phyloP scores from a whole-genome alignment of 2,329 filamentous ascomycete genomes.

The Ophiocordyceps camponoti-saundersi region DNA sequence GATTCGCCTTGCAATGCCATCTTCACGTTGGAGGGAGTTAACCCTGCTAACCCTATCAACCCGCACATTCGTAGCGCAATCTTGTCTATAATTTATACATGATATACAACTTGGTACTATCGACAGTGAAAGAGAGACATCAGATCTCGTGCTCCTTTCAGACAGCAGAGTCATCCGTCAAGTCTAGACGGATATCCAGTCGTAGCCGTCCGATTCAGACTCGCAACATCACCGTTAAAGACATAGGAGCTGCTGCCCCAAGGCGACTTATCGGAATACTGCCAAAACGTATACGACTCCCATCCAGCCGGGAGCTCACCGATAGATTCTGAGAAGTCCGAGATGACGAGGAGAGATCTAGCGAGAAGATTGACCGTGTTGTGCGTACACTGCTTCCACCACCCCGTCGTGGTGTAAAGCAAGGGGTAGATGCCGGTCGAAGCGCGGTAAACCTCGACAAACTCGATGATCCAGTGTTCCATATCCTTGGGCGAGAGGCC shows the following conservation, averaged over 20 bases:
- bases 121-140: too few species aligned
- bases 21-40: too few species aligned
- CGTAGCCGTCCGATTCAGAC: neutral
- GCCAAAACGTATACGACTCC: neutral
- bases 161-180: too few species aligned
- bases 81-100: too few species aligned
- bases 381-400: neutral
- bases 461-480: neutral
- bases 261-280: neutral
- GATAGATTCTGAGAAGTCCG: neutral
- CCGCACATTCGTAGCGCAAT: too few species aligned
- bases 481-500: neutral
- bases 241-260: neutral
- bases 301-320: neutral
- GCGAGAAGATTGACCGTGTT: neutral
- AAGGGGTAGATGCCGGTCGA: neutral
- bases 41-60: too few species aligned
- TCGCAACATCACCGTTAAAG: neutral
- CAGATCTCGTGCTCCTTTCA: neutral
- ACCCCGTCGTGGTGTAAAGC: neutral
- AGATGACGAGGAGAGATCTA: neutral
- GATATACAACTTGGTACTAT: too few species aligned
- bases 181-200: neutral
- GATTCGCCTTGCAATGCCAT: too few species aligned
- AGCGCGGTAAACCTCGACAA: neutral